Conservation (phyloP, 164 flowering plant genomes). For the Vitis labrusca region DNA sequence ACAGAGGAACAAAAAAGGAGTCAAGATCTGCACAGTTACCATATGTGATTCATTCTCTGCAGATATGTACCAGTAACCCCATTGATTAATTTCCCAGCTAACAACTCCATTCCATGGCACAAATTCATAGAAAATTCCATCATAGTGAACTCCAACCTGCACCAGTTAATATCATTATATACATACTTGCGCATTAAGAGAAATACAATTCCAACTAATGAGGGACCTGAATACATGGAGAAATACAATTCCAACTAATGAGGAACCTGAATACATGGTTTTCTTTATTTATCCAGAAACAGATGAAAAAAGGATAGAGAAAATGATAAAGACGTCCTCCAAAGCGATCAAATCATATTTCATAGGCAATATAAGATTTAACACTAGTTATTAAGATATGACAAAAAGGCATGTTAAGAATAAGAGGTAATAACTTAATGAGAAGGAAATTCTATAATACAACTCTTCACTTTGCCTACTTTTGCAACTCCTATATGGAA, state of each 20-base stretch:
- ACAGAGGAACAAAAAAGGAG: background rate
- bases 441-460: too few species aligned
- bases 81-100: constrained; percentile 77
- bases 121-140: constrained; percentile 85
- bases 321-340: too few species aligned
- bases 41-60: constrained; percentile 70
- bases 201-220: background rate
- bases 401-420: too few species aligned
- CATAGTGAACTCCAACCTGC: constrained; percentile 88
- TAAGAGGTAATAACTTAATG: too few species aligned
- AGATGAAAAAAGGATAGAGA: too few species aligned
- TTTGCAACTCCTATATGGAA: background rate
- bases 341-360: too few species aligned
- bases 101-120: constrained; percentile 95
- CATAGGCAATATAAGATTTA: too few species aligned
- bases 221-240: background rate
- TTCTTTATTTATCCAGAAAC: too few species aligned
- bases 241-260: background rate
- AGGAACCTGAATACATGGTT: too few species aligned
- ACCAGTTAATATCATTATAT: constrained; percentile 11
- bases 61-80: constrained; percentile 87
- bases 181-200: background rate
- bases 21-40: constrained; percentile 38
- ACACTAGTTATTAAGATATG: too few species aligned
- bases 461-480: too few species aligned